These are phyloP conservation scores for Themeda triandra DNA, from an alignment of 176 grass and related monocot species.

Conservation along the genomic window DNA sequence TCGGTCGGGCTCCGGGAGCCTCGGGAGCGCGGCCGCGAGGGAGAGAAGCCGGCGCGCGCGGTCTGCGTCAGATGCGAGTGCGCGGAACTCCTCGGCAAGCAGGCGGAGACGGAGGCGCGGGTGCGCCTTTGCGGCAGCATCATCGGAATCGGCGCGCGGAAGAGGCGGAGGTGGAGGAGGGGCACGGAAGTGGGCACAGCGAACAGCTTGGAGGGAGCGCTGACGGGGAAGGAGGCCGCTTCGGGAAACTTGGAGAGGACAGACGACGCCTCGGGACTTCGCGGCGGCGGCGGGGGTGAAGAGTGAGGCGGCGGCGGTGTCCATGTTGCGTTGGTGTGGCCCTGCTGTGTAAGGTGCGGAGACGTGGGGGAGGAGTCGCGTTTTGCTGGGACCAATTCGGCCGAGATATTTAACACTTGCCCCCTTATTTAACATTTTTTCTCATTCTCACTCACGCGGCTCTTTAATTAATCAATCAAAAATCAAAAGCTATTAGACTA, in stretches of 20 bases:
- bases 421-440: no score
- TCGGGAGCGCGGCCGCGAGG: slow-evolving; percentile 58
- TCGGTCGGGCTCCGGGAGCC: slow-evolving; percentile 48
- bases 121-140: neutral
- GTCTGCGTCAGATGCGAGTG: slow-evolving; percentile 47
- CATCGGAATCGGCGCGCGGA: slow-evolving; percentile 24
- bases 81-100: slow-evolving; percentile 65
- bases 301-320: slow-evolving; percentile 24
- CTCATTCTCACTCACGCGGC: no score
- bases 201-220: slow-evolving; percentile 24
- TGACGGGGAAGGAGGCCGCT: neutral
- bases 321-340: slow-evolving; percentile 31
- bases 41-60: slow-evolving; percentile 67
- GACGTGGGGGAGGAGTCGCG: neutral
- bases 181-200: slow-evolving; percentile 37
- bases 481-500: no score
- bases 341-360: neutral
- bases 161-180: slow-evolving; percentile 14
- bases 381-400: neutral
- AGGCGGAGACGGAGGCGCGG: slow-evolving; percentile 37
- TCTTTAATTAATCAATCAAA: no score
- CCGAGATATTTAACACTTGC: neutral
- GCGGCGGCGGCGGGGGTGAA: neutral
- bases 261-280: neutral
- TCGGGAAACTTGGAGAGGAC: neutral